These are phyloP conservation scores for Spencermartinsiella europaea DNA, from an alignment of 805 yeast genomes.

Conservation along the genomic window DNA sequence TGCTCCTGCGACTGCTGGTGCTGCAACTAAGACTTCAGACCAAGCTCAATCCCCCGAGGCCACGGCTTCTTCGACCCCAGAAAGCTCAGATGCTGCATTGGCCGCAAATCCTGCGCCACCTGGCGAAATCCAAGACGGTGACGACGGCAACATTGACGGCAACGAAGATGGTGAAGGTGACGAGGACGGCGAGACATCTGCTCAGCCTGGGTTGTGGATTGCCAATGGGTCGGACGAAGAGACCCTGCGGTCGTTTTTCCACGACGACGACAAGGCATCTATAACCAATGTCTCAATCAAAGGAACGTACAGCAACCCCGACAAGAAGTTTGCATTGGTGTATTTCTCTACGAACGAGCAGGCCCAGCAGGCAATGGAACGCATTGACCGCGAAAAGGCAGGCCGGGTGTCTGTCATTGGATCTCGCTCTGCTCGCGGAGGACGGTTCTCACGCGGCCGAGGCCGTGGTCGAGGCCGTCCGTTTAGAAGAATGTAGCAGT, in stretches of 20 bases:
- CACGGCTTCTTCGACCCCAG: conserved; percentile 3
- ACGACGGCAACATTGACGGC: neutral
- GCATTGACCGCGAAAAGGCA: conserved; percentile 30
- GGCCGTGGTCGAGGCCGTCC: conserved; percentile 9
- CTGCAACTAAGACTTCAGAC: neutral
- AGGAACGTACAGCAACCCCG: conserved; percentile 23
- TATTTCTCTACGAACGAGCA: conserved; percentile 33
- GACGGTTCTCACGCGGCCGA: conserved; percentile 11
- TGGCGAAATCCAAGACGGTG: neutral
- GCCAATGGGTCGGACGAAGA: conserved; percentile 30
- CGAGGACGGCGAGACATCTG: neutral
- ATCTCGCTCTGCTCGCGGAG: conserved; percentile 1
- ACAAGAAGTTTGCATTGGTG: conserved; percentile 34
- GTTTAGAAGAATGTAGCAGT: too few relatives aligned
- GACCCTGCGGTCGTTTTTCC: conserved; percentile 27
- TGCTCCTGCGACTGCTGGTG: neutral
- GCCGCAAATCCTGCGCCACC: conserved; percentile 3
- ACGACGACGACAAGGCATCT: conserved; percentile 29
- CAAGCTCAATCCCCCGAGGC: neutral
- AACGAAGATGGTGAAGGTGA: neutral
- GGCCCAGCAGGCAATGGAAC: conserved; percentile 33
- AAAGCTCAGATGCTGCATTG: neutral
- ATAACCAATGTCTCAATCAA: conserved; percentile 30
- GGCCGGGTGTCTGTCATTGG: conserved; percentile 27
- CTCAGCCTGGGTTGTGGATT: conserved; percentile 36